Evolutionary conservation across 108 stramenopile genomes (phyloP).

Genomic region (Nannochloropsis gaditana): DNA sequence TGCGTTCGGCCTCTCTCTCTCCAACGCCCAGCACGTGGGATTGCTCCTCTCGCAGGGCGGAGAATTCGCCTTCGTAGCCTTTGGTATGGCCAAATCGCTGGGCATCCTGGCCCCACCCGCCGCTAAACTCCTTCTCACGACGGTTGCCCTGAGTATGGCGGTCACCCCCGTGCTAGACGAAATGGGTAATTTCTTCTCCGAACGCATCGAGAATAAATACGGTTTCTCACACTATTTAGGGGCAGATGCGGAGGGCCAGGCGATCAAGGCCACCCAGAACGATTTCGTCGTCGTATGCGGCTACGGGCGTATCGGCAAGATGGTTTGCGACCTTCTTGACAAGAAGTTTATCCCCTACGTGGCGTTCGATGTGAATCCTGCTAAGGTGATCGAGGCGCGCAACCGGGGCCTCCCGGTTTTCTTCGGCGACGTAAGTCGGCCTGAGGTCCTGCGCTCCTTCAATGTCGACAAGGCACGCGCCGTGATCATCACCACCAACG

Average conservation of each 20-base stretch:
- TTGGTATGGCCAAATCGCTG: slow-evolving; percentile 76
- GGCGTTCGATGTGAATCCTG: slow-evolving; percentile 83
- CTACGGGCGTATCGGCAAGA: slow-evolving; percentile 84
- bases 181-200: slow-evolving; percentile 58
- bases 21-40: slow-evolving; percentile 75
- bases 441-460: slow-evolving; percentile 82
- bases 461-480: slow-evolving; percentile 85
- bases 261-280: slow-evolving; percentile 67
- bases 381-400: slow-evolving; percentile 82
- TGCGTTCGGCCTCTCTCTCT: slow-evolving; percentile 69
- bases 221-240: slow-evolving; percentile 82
- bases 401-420: slow-evolving; percentile 87
- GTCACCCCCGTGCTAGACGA: slow-evolving; percentile 73
- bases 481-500: slow-evolving; percentile 82
- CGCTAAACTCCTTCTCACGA: slow-evolving; percentile 79
- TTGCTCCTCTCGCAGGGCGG: slow-evolving; percentile 84
- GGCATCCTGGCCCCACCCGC: slow-evolving; percentile 69
- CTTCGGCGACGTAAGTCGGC: slow-evolving; percentile 84
- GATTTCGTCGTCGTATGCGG: slow-evolving; percentile 91
- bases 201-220: slow-evolving; percentile 69
- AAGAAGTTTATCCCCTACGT: slow-evolving; percentile 85
- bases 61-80: slow-evolving; percentile 96
- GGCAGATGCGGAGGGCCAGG: slow-evolving; percentile 74
- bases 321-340: slow-evolving; percentile 87
- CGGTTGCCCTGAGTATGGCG: slow-evolving; percentile 92